A percentile compares a stretch with the other conserved stretches of the same genome.
Conservation (phyloP, 352 stramenopile genomes). For the Globisporangium spinosum region DNA sequence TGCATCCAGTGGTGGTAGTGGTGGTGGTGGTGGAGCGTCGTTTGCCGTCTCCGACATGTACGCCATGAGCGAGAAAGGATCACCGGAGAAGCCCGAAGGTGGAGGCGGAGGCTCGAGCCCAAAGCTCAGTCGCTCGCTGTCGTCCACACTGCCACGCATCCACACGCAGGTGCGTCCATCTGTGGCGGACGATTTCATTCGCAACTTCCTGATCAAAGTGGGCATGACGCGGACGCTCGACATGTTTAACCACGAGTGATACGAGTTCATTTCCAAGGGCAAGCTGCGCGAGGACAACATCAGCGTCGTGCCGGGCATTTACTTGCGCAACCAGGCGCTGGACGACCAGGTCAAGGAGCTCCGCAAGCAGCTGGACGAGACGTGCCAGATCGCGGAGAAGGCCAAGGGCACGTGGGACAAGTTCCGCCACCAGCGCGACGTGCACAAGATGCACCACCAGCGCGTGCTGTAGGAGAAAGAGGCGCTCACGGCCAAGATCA, state of each 20-base stretch:
- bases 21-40: conserved; percentile 16
- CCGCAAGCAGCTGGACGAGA: conserved; percentile 84
- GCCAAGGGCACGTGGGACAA: conserved; percentile 94
- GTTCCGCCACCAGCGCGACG: conserved; percentile 92
- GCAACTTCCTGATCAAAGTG: conserved; percentile 94
- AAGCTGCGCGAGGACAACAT: conserved; percentile 89
- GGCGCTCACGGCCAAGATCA: conserved; percentile 88
- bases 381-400: conserved; percentile 85
- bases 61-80: conserved; percentile 9
- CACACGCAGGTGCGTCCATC: conserved; percentile 78
- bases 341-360: conserved; percentile 88
- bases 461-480: conserved; percentile 94
- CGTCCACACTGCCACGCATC: conserved; percentile 20
- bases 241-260: conserved; percentile 96
- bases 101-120: not conserved
- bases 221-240: conserved; percentile 89
- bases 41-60: conserved; percentile 17
- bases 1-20: conserved; percentile 7
- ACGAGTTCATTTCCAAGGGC: conserved; percentile 91
- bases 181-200: conserved; percentile 93
- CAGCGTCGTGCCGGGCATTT: conserved; percentile 92
- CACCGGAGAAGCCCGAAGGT: conserved; percentile 14
- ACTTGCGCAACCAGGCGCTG: conserved; percentile 90
- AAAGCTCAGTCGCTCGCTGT: conserved; percentile 5
- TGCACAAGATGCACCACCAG: conserved; percentile 96